These are phyloP conservation scores for Melampsora americana DNA, from an alignment of 1,284 basidiomycete genomes.

Conservation along the genomic window DNA sequence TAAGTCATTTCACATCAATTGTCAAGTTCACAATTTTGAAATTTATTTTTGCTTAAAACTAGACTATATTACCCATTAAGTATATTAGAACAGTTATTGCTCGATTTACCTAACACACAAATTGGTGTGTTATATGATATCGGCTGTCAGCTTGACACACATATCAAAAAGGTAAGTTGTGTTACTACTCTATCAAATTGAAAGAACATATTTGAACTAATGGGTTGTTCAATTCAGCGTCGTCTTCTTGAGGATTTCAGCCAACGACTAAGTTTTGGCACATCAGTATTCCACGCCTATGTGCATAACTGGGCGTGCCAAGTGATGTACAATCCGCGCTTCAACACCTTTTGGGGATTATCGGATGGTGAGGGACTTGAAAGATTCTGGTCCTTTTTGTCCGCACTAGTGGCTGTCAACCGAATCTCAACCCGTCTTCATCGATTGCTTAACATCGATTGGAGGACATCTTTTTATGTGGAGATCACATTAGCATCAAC, in stretches of 20 bases:
- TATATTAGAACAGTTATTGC: neutral
- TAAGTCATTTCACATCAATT: neutral
- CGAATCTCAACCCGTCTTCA: too few relatives aligned
- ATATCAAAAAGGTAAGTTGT: neutral
- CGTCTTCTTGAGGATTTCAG: neutral
- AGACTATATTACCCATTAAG: conserved; percentile 12
- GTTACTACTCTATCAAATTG: too few relatives aligned
- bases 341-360: too few relatives aligned
- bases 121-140: conserved; percentile 13
- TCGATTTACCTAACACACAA: neutral
- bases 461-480: neutral
- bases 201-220: neutral
- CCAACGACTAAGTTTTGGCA: neutral
- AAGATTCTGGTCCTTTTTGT: too few relatives aligned
- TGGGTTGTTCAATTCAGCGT: too few relatives aligned
- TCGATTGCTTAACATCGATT: neutral
- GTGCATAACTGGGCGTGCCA: too few relatives aligned
- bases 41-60: neutral
- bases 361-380: too few relatives aligned
- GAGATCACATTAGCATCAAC: neutral
- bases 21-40: neutral
- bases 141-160: conserved; percentile 6
- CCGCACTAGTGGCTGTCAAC: too few relatives aligned
- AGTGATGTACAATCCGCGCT: too few relatives aligned
- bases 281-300: too few relatives aligned